A percentile compares a stretch with the other conserved stretches of the same genome.
Conservation (phyloP, 225 moss, liverwort and hornwort species). For the Physcomitrium patens region DNA sequence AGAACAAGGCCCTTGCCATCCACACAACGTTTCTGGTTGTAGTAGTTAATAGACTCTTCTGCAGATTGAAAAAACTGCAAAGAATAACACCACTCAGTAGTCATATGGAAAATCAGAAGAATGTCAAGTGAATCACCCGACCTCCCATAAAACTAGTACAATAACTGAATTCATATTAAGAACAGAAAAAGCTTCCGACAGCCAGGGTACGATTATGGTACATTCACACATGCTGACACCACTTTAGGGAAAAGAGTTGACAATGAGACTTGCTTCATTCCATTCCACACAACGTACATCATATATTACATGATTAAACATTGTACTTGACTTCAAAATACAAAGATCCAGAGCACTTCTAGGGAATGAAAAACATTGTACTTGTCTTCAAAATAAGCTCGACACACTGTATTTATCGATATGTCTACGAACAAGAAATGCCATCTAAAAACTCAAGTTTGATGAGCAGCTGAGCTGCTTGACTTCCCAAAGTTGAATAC, state of each 20-base stretch:
- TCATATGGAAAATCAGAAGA: background rate
- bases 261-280: background rate
- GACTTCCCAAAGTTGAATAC: slow-evolving; percentile 35
- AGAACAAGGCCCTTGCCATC: slow-evolving; percentile 94
- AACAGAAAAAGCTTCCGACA: background rate
- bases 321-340: background rate
- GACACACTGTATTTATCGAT: background rate
- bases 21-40: slow-evolving; percentile 97
- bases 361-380: background rate
- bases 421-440: background rate
- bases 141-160: background rate
- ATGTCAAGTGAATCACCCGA: background rate
- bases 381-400: background rate
- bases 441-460: background rate
- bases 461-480: background rate
- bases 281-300: background rate
- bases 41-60: slow-evolving; percentile 93
- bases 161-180: background rate
- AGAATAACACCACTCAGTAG: slow-evolving; percentile 1
- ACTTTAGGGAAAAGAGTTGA: background rate
- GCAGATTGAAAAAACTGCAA: slow-evolving; percentile 91
- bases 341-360: slow-evolving; percentile 4
- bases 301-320: background rate
- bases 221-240: background rate
- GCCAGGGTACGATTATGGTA: background rate